phyloP scores from a whole-genome alignment of 1,284 basidiomycete species.

The Pyrrhoderma noxium region DNA sequence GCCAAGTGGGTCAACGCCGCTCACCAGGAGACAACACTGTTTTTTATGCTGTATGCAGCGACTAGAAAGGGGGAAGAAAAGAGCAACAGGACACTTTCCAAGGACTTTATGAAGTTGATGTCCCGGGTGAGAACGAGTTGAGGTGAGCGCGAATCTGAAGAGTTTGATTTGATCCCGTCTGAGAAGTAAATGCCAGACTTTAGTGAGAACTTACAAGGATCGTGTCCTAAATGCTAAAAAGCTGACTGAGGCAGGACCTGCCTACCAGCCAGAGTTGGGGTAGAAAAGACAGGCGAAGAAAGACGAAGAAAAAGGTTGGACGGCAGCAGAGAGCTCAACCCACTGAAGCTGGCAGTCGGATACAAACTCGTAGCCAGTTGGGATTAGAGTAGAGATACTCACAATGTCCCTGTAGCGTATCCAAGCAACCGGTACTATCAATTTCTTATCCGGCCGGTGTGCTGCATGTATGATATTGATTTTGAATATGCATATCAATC shows the following conservation, averaged over 20 bases:
- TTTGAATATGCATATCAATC: not conserved
- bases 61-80: not conserved
- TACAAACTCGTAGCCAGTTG: no score
- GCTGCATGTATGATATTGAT: no score
- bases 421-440: slow-evolving; percentile 8
- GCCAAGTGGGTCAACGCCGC: slow-evolving; percentile 5
- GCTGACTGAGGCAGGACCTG: slow-evolving; percentile 6
- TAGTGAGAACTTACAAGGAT: not conserved
- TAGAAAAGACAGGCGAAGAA: slow-evolving; percentile 4
- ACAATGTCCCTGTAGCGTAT: not conserved
- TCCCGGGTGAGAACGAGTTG: slow-evolving; percentile 8
- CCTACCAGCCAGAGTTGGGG: slow-evolving; percentile 2
- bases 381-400: no score
- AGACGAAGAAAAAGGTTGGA: slow-evolving; percentile 3
- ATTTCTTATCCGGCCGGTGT: no score
- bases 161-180: slow-evolving; percentile 15
- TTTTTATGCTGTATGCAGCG: not conserved
- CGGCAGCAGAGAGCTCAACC: slow-evolving; percentile 4
- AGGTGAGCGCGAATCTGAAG: slow-evolving; percentile 12
- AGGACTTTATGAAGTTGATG: not conserved
- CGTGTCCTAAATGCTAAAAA: not conserved
- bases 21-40: slow-evolving; percentile 10
- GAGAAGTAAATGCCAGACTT: not conserved
- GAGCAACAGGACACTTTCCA: not conserved
- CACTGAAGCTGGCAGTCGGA: not conserved